Evolutionary conservation across 2,329 filamentous ascomycete species (phyloP), one percentile per base, ranked within the genome.

Genomic region (Phaeosphaeriaceae sp.): DNA sequence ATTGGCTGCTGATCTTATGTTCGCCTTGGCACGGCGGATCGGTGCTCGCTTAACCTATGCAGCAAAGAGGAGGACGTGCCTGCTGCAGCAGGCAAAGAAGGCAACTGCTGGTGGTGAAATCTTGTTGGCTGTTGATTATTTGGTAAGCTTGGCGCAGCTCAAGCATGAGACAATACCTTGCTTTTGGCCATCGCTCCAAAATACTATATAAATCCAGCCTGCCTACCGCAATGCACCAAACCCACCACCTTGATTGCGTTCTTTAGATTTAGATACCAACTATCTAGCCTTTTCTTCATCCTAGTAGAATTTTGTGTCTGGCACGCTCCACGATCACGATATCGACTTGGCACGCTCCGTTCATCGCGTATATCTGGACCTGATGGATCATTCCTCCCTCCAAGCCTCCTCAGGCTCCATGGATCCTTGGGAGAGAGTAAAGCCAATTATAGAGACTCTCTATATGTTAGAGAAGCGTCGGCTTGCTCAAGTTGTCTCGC

Each of bases 1-100:
- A 32, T 33, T 59, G 56, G 56, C 2, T 28, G 50, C 35, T 54
- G 18, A 20, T 26, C 48, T 56, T 59, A 48, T 56, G 53, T 44
- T 48, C 18, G 34, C 1, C 55, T 58, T 58, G 52, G 52, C 52
- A 36, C 18, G 35, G 35, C 18, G 12, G 37, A 18, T 12, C 17
- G 11, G 18, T 30, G n/a, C 12, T 16, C 34, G 34, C 12, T 36
- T 3, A 17, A 17, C n/a, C 11, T n/a, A n/a, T n/a, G n/a, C n/a
- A n/a, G 23, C 11, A 11, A 12, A 15, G 11, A 44, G 18, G 11
- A 20, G 46, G 28, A 38, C 34, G 7, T 26, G 23, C 34, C 23
- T 26, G 23, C 23, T 13, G 17, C 13, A 42, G 32, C 20, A 50
- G 50, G 46, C 52, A 54, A 54, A 15, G 36, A 40, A 50, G 42